Conservation (phyloP, 371 early-diverging fungal genomes). For the Actinomortierella wolfii region DNA sequence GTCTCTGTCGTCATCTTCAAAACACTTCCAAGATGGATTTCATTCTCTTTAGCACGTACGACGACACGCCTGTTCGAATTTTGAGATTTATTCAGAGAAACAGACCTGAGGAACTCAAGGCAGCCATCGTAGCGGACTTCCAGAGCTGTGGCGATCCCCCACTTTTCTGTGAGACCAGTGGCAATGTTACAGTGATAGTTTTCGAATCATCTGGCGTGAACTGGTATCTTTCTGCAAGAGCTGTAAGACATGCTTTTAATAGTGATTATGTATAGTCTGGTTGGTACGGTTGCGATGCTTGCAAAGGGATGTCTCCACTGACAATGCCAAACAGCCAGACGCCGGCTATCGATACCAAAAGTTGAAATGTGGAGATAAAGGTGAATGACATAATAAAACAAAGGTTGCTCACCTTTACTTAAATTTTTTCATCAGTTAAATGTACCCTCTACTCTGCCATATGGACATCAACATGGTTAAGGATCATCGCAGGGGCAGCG, state of each 20-base stretch:
- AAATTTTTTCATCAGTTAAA: no score
- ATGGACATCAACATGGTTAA: no score
- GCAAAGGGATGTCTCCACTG: slow-evolving; percentile 5
- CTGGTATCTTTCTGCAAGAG: slow-evolving; percentile 5
- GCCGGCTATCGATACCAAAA: slow-evolving; percentile 3
- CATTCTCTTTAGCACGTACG: slow-evolving; percentile 10
- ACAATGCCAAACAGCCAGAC: slow-evolving; percentile 1
- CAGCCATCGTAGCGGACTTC: slow-evolving; percentile 13
- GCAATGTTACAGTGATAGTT: slow-evolving; percentile 12
- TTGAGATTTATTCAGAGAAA: slow-evolving; percentile 5
- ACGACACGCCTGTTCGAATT: slow-evolving; percentile 1
- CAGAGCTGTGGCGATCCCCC: slow-evolving; percentile 12
- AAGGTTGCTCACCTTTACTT: no score
- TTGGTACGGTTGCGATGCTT: slow-evolving; percentile 8
- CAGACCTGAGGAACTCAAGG: slow-evolving; percentile 12
- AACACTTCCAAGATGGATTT: slow-evolving; percentile 11
- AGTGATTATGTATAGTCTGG: slow-evolving; percentile 9
- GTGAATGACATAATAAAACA: no score
- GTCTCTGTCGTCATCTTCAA: no score
- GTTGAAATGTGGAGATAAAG: no score
- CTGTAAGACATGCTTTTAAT: slow-evolving; percentile 12
- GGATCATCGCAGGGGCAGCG: no score
- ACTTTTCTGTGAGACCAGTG: slow-evolving; percentile 7
- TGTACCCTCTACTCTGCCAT: no score
- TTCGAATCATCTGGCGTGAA: slow-evolving; percentile 8